Base-by-base conservation (phyloP, 768 basidiomycete genomes). In the Hygrocybe coccinea region DNA sequence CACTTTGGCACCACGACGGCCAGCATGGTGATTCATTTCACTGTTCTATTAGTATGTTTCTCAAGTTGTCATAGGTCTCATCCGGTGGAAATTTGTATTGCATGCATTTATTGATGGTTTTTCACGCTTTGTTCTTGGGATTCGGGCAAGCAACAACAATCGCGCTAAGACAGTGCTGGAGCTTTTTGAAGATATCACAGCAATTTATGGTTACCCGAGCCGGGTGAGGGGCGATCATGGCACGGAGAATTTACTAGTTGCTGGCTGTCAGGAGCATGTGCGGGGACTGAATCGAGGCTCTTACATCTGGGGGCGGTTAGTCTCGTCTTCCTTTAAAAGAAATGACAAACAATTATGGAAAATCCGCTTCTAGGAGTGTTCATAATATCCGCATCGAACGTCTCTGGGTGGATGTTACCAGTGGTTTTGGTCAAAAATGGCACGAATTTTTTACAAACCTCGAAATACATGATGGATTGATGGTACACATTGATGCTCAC, bases 41-140 rank as follows among this genome's bases (percentile, higher is more conserved):
- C n/a, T n/a, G n/a, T n/a, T n/a, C n/a, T n/a, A n/a, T n/a, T n/a
- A n/a, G n/a, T n/a, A n/a, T n/a, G n/a, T n/a, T n/a, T n/a, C n/a
- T n/a, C n/a, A n/a, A n/a, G n/a, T n/a, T n/a, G n/a, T 39, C n/a
- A 29, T 6, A 71, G 72, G 67, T 7, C 66, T 74, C 10, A 76
- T 76, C 46, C 57, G 50, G 3, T 76, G 65, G 63, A 66, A 66
- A 45, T 65, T 75, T 37, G 70, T 76, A 2, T 68, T 71, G 2
- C 76, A 77, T 60, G 70, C 68, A 1, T 76, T 75, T 54, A 71
- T 78, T 11, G 75, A 79, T 65, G 76, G 77, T 1, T 69, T 69
- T 45, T 71, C 71, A 0, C 61, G 73, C 3, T 60, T 73, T 17
- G 59, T 78, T 1, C 63, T 65, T 2, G 74, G 69, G 4, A 57